Percentiles rank a stretch among this genome's conserved stretches.
phyloP scores from a whole-genome alignment of 768 basidiomycete genomes.

The Lactifluus subvellereus region DNA sequence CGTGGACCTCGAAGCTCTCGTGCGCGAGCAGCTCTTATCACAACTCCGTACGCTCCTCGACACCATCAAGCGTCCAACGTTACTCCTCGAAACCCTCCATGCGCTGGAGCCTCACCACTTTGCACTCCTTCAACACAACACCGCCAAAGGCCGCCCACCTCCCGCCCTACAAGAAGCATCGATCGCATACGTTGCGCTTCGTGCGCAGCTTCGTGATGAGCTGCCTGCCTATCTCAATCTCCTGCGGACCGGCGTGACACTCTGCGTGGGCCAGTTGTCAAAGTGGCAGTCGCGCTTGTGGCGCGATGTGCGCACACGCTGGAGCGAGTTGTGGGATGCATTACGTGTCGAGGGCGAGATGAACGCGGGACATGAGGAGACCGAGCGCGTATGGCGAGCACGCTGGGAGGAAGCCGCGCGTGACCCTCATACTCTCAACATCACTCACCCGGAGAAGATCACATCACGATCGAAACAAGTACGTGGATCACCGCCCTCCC shows the following conservation, averaged over 20 bases:
- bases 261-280: conserved; percentile 47
- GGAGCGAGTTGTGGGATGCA: conserved; percentile 81
- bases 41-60: conserved; percentile 53
- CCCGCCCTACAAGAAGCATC: conserved; percentile 65
- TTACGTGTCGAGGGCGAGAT: conserved; percentile 34
- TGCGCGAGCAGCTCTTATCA: conserved; percentile 50
- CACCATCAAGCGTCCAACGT: conserved; percentile 55
- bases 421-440: conserved; percentile 36
- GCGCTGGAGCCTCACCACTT: conserved; percentile 67
- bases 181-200: conserved; percentile 68
- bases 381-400: conserved; percentile 61
- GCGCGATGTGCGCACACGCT: conserved; percentile 51
- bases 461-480: conserved; percentile 5
- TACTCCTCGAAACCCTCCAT: conserved; percentile 65
- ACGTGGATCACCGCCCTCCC: conserved; percentile 1
- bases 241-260: conserved; percentile 54
- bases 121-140: conserved; percentile 60
- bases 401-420: conserved; percentile 65
- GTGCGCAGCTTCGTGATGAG: conserved; percentile 64
- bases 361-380: conserved; percentile 63
- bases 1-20: conserved; percentile 45
- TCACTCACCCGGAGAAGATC: conserved; percentile 35
- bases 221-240: conserved; percentile 58
- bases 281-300: conserved; percentile 58
- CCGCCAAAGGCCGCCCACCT: conserved; percentile 61